Conservation (phyloP, 2,329 filamentous ascomycete species). For the Apiospora malaysiana region DNA sequence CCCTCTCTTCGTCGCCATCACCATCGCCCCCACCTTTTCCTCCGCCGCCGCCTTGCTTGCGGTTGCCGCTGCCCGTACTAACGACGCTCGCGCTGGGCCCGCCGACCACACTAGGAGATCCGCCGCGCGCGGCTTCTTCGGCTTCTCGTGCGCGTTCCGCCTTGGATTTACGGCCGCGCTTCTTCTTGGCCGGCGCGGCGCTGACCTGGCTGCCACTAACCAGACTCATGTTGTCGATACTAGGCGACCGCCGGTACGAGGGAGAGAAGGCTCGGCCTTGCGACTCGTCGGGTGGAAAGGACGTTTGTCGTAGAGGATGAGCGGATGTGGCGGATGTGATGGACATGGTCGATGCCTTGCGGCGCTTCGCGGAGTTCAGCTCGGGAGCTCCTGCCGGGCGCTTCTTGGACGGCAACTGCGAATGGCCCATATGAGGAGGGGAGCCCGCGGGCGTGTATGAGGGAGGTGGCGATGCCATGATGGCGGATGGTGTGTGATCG, state of each 20-base stretch:
- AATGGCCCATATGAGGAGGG: slow-evolving; percentile 57
- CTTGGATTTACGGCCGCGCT: slow-evolving; percentile 67
- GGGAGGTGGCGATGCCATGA: slow-evolving; percentile 64
- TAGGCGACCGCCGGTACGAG: slow-evolving; percentile 67
- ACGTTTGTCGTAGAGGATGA: slow-evolving; percentile 80
- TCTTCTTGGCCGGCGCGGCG: slow-evolving; percentile 57
- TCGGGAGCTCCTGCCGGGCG: slow-evolving; percentile 63
- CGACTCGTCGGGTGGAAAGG: slow-evolving; percentile 72
- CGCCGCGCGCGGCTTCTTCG: slow-evolving; percentile 45
- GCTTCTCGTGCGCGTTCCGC: slow-evolving; percentile 56
- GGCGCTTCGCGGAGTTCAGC: slow-evolving; percentile 64
- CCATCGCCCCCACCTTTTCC: slow-evolving; percentile 58
- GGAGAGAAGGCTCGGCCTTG: slow-evolving; percentile 50
- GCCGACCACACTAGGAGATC: slow-evolving; percentile 47
- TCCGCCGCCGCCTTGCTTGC: slow-evolving; percentile 51
- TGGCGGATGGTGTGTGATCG: slow-evolving; percentile 21
- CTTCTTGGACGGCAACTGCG: slow-evolving; percentile 65
- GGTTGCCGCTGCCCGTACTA: slow-evolving; percentile 47
- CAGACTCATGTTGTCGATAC: slow-evolving; percentile 64
- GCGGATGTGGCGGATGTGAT: slow-evolving; percentile 56
- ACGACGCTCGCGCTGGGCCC: slow-evolving; percentile 52
- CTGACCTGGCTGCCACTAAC: slow-evolving; percentile 67
- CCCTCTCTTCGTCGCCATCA: slow-evolving; percentile 58
- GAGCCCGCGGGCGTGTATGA: slow-evolving; percentile 59
- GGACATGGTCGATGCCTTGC: slow-evolving; percentile 72